Base-by-base conservation (phyloP, 2,329 filamentous ascomycete species). In the Tolypocladium nubicola region DNA sequence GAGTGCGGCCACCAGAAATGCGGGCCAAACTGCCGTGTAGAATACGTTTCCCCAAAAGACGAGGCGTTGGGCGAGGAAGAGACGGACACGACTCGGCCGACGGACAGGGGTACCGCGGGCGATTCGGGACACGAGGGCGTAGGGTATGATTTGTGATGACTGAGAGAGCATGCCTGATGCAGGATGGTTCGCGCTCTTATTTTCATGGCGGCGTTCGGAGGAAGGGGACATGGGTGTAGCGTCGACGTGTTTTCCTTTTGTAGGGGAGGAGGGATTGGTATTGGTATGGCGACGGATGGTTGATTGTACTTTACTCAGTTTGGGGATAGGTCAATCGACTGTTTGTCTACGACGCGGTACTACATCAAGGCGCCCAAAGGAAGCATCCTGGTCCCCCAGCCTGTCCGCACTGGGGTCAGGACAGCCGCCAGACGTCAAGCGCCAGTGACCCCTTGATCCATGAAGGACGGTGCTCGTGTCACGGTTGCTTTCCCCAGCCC, bases 1-100 rank as follows among this genome's bases (percentile, higher is more conserved):
- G 55, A 55, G 7, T 62, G 61, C 30, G 1, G 52, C 19, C 61
- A 59, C 52, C 14, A 7, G 21, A 53, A 53, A 35, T 62, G 61
- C 16, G 1, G 0, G 4, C 7, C 39, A 4, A 9, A 59, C 23
- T 62, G 61, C 30, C 6, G 0, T n/a, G 10, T 60, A 8, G 60
- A 60, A 47, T 19, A 11, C 16, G 41, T 59, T 21, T 16, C 21
- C 23, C 19, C 41, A 30, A 40, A 54, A 23, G 56, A 53, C 19
- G 43, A 52, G 19, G 30, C 26, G 11, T n/a, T 8, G 16, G 53
- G 19, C n/a, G 39, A 30, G 43, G 56, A 57, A 10, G 43, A 33
- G n/a, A 49, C 10, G 26, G 45, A 49, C 45, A 33, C 26, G 45
- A 35, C 21, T n/a, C 14, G 47, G 8, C 26, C 16, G 13, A 35